Conservation (phyloP, 192 early-diverging fungal genomes). For the Backusella tarrabulga region DNA sequence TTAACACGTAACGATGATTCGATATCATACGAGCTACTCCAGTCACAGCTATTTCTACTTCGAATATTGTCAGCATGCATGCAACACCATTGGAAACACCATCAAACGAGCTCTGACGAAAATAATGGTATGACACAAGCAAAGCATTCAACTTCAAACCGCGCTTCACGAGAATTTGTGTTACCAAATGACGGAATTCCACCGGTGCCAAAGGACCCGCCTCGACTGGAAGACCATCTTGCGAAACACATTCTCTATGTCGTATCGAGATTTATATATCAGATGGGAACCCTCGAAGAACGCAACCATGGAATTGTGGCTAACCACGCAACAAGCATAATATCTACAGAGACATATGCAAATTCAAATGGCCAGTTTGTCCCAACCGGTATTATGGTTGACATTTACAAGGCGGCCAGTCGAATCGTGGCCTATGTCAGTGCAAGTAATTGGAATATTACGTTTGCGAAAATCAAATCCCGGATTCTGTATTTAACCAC, state of each 20-base stretch:
- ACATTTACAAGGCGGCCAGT: constrained; percentile 77
- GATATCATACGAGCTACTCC: constrained; percentile 57
- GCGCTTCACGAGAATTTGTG: constrained; percentile 7
- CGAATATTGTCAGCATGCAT: constrained; percentile 79
- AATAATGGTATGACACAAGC: not conserved
- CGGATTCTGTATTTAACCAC: constrained; percentile 58
- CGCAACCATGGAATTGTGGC: not conserved
- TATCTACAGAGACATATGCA: not conserved
- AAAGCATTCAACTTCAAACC: not conserved
- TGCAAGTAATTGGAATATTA: constrained; percentile 84
- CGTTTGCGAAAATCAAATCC: constrained; percentile 68
- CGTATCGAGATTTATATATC: constrained; percentile 58
- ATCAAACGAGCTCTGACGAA: not conserved
- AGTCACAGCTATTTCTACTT: constrained; percentile 81
- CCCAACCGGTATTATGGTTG: constrained; percentile 22
- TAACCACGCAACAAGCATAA: not conserved
- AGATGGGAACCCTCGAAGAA: constrained; percentile 37
- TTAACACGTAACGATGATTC: constrained; percentile 42
- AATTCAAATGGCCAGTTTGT: constrained; percentile 10
- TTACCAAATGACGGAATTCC: constrained; percentile 13
- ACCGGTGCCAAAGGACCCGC: constrained; percentile 50
- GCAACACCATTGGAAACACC: constrained; percentile 67
- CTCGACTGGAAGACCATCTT: constrained; percentile 66
- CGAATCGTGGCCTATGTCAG: constrained; percentile 80
- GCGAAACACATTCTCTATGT: constrained; percentile 60